phyloP scores from a whole-genome alignment of 2,329 filamentous ascomycete genomes.

The Apiospora malaysiana region DNA sequence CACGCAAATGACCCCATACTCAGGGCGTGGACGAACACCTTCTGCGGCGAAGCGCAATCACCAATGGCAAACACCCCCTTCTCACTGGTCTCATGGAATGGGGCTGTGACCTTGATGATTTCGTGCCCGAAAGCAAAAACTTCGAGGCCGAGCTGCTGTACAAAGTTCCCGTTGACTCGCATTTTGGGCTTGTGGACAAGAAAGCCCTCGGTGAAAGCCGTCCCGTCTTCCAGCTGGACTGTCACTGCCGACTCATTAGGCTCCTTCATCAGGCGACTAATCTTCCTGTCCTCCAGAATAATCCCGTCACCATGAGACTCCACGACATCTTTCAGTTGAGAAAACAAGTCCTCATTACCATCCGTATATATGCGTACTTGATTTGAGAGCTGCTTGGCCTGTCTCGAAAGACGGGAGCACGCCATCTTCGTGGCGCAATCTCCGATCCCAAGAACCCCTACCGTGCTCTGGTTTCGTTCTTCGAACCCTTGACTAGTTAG shows the following conservation, averaged over 20 bases:
- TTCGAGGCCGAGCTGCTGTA: conserved; percentile 50
- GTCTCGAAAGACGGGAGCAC: conserved; percentile 47
- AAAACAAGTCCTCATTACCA: conserved; percentile 33
- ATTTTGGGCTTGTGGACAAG: conserved; percentile 43
- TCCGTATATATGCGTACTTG: conserved; percentile 59
- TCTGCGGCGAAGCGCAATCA: conserved; percentile 46
- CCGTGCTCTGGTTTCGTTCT: conserved; percentile 52
- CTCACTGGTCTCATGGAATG: conserved; percentile 56
- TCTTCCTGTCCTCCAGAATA: no score
- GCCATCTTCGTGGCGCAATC: conserved; percentile 38
- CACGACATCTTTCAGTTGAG: no score
- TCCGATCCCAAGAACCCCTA: conserved; percentile 53
- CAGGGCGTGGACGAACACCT: conserved; percentile 35
- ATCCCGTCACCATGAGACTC: no score
- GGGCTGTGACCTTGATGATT: conserved; percentile 44
- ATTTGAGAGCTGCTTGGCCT: conserved; percentile 50
- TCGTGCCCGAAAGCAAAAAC: conserved; percentile 41
- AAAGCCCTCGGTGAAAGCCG: background rate
- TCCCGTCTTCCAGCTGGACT: conserved; percentile 1
- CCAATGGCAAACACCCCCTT: conserved; percentile 60
- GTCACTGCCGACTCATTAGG: background rate
- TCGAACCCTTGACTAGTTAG: conserved; percentile 67
- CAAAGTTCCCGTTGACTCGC: conserved; percentile 48
- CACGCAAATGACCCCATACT: conserved; percentile 32
- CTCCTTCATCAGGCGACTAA: no score